Conservation (phyloP, 164 flowering plant genomes). For the Magnolia sinica region DNA sequence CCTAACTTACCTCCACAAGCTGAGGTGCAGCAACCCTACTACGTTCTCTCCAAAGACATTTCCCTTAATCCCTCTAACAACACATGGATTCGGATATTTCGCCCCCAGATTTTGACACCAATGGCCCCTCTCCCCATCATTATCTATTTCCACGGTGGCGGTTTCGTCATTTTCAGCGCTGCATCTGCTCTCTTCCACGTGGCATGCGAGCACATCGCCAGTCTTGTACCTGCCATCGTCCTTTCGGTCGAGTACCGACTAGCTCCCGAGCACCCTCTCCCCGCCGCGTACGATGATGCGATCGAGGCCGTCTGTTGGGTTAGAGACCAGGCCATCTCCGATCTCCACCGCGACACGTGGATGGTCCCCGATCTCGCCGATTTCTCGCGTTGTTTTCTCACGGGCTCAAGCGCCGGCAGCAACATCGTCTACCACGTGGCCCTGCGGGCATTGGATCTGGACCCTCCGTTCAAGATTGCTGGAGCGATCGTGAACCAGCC, state of each 20-base stretch:
- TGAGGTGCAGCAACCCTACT: neutral
- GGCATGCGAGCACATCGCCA: constrained; percentile 27
- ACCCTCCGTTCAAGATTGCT: constrained; percentile 6
- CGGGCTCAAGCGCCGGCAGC: constrained; percentile 10
- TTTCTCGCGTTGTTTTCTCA: constrained; percentile 4
- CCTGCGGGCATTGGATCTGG: neutral
- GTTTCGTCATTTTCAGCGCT: constrained; percentile 34
- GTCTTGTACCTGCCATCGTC: constrained; percentile 28
- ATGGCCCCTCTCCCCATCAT: constrained; percentile 38
- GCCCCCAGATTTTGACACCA: neutral
- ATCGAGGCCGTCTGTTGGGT: constrained; percentile 43
- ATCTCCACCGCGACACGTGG: constrained; percentile 28
- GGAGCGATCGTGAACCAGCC: constrained; percentile 9
- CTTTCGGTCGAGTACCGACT: constrained; percentile 47
- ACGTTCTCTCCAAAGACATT: constrained; percentile 2
- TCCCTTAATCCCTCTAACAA: neutral
- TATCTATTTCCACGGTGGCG: constrained; percentile 25
- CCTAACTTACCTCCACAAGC: neutral
- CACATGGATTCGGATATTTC: constrained; percentile 2
- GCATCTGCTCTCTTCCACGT: constrained; percentile 34
- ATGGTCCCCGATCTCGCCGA: constrained; percentile 9
- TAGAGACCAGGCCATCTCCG: constrained; percentile 2
- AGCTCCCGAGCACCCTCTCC: constrained; percentile 56
- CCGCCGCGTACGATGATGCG: constrained; percentile 56
- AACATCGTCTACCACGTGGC: constrained; percentile 8